Base-by-base conservation (phyloP, 148 eudicot genomes). In the Heliosperma pusillum region DNA sequence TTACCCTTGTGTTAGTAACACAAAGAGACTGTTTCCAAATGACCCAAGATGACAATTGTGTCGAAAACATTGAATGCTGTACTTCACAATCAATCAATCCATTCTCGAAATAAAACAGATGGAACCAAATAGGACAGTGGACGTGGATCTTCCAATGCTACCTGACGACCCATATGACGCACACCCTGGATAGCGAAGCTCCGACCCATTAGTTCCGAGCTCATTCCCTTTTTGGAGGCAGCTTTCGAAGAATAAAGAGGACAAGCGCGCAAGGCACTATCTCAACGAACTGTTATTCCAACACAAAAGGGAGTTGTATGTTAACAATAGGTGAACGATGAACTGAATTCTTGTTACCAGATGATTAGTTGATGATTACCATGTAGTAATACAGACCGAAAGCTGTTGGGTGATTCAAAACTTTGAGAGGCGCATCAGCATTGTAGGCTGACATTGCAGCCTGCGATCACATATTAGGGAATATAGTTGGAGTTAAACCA, bases 401-500 rank as follows among this genome's bases (percentile, higher is more conserved):
- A 68, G 91, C 42, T 36, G 42, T 64, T 19, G 98, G 96, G 85
- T 91, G 98, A 87, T 91, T 85, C 83, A 90, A 77, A 22, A 91
- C 92, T 53, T 87, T 85, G 10, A 91, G 93, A 36, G 97, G 86
- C 71, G 91, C 98, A 74, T 90, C 86, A 66, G 83, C 42, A 67
- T 91, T 89, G 56, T 90, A 94, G 56, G 97, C 88, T 64, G 98
- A 94, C 69, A 88, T 65, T 69, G 77, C 77, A 77, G 79, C 97
- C 98, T 94, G 88, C 78, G 73, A 69, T 61, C 27, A 74, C 0
- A 61, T 22, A 50, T 50, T 50, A 50, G 40, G 40, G 40, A 33
- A 33, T 33, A 33, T 3, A 33, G 9, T 36, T 36, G 42, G 42
- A 36, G 42, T 36, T 36, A 0, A 36, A 36, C 10, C 0, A 36